Conservation (phyloP, 768 basidiomycete genomes). For the Amanita polypyramis region DNA sequence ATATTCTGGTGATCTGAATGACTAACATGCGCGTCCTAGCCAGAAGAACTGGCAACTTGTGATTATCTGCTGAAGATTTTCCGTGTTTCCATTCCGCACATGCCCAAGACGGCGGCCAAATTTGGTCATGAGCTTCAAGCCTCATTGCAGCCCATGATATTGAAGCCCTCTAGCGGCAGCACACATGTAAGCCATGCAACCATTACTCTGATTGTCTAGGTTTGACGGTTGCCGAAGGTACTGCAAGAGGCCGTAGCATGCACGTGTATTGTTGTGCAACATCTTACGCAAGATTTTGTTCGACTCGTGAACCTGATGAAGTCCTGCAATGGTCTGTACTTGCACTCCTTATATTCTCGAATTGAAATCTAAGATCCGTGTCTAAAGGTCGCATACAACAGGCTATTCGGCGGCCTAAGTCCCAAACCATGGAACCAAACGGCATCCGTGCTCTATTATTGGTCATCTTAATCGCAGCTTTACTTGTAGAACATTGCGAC, state of each 20-base stretch:
- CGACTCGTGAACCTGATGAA: slow-evolving; percentile 72
- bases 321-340: slow-evolving; percentile 66
- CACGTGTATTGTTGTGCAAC: slow-evolving; percentile 74
- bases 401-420: slow-evolving; percentile 32
- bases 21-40: slow-evolving; percentile 25
- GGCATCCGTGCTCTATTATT: slow-evolving; percentile 53
- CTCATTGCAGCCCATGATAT: slow-evolving; percentile 82
- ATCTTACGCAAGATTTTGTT: slow-evolving; percentile 80
- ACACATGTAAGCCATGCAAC: slow-evolving; percentile 39
- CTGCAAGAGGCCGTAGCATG: slow-evolving; percentile 91
- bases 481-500: slow-evolving; percentile 83
- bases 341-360: not conserved
- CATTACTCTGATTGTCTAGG: not conserved
- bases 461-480: slow-evolving; percentile 73
- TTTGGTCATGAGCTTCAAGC: slow-evolving; percentile 82
- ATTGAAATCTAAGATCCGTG: slow-evolving; percentile 4
- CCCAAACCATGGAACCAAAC: slow-evolving; percentile 29
- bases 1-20: not conserved
- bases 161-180: slow-evolving; percentile 66
- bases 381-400: slow-evolving; percentile 52
- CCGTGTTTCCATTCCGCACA: slow-evolving; percentile 69
- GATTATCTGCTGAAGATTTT: slow-evolving; percentile 90
- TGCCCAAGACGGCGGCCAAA: slow-evolving; percentile 83
- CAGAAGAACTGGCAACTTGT: slow-evolving; percentile 73
- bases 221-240: slow-evolving; percentile 33